A percentile compares a stretch with the other conserved stretches of the same genome.
phyloP scores from a whole-genome alignment of 78 protist species.

The Dictyostelium capitatum region DNA sequence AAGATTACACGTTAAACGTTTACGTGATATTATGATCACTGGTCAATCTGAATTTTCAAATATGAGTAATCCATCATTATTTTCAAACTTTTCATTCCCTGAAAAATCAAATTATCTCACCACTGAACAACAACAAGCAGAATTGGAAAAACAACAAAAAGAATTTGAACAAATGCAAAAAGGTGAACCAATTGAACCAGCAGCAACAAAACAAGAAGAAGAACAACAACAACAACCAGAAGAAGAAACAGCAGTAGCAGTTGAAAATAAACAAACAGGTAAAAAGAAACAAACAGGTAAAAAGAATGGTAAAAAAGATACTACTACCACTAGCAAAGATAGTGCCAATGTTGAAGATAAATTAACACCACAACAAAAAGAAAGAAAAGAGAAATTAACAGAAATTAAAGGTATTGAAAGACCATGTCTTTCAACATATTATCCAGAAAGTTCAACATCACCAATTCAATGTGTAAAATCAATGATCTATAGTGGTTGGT shows the following conservation, averaged over 20 bases:
- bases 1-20: constrained; percentile 66
- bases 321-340: background rate
- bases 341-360: background rate
- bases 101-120: constrained; percentile 25
- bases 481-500: constrained; percentile 84
- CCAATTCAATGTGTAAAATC: constrained; percentile 40
- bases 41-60: constrained; percentile 19
- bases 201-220: background rate
- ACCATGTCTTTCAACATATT: constrained; percentile 32
- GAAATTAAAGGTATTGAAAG: constrained; percentile 24
- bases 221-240: background rate
- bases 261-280: constrained; percentile 18
- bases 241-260: background rate
- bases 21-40: constrained; percentile 45
- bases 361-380: constrained; percentile 10
- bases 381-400: constrained; percentile 35
- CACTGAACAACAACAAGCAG: constrained; percentile 15
- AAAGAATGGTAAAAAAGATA: background rate
- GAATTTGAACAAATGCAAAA: background rate
- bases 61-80: constrained; percentile 16
- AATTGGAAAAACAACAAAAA: background rate
- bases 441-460: constrained; percentile 20
- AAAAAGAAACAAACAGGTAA: constrained; percentile 11
- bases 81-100: constrained; percentile 35
- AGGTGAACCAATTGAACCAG: background rate